Evolutionary conservation across 2,329 filamentous ascomycete genomes (phyloP), one percentile per base, ranked within the genome.

Genomic region (Aureobasidium pullulans): DNA sequence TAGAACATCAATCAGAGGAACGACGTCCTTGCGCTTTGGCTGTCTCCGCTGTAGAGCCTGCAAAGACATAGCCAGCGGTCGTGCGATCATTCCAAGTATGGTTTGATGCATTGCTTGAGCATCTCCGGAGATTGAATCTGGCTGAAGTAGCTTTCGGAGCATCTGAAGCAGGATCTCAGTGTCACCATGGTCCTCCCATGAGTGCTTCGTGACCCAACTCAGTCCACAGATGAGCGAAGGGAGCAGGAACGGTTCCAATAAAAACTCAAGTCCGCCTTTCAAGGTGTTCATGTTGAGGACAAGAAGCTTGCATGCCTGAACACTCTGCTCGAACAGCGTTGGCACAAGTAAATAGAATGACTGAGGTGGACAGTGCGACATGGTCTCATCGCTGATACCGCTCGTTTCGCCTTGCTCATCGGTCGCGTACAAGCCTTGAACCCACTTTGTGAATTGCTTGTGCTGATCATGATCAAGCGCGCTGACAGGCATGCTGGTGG

Each of bases 331-430:
- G 68, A 93, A 91, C 0, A 94, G 75, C 0, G 88, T 87, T 1
- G 90, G 87, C 13, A 91, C 84, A 4, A 94, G 78, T 16, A 89
- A 75, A 66, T 93, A 93, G 69, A 94, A 94, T 40, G 91, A 85
- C 67, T 92, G 89, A 1, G 90, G 90, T 1, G 86, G 85, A 66
- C 89, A 94, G 1, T 87, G 88, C 8, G 88, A 86, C 83, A 93
- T 89, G 7, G 93, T 76, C 60, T 93, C 89, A 66, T 94, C 89
- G 7, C 85, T 85, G 3, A 94, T 81, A 0, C 87, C 88, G 37
- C 84, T 83, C 4, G 69, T 69, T 11, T 84, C 82, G 28, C 69
- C 71, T 31, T 70, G 66, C 44, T 73, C 71, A 65, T 92, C 88
- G 7, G 82, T 84, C 63, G 89, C 85, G 65, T 90, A 93, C 2